Conservation (phyloP, 257 asterid genomes). For the Ligustrum vulgare region DNA sequence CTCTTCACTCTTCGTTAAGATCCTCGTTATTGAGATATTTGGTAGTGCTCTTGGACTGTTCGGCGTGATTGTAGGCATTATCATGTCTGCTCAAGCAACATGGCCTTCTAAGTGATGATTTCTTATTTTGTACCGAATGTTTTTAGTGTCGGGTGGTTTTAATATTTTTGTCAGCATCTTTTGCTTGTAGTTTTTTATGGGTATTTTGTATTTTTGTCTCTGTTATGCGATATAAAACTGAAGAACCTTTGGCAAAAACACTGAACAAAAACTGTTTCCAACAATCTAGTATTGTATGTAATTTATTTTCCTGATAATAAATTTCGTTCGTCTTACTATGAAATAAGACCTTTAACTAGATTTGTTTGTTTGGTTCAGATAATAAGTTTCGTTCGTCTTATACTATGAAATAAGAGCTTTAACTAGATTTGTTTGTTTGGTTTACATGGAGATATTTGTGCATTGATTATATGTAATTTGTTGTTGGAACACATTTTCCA, state of each 20-base stretch:
- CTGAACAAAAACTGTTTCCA: constrained; percentile 16
- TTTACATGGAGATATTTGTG: neutral
- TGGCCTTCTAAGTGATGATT: constrained; percentile 73
- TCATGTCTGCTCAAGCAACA: constrained; percentile 99
- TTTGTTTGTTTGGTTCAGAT: neutral
- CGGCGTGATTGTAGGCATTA: constrained; percentile 96
- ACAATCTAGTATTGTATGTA: constrained; percentile 36
- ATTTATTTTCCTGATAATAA: constrained; percentile 25
- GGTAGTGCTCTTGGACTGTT: constrained; percentile 98
- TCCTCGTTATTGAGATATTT: constrained; percentile 94
- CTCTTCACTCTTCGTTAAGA: constrained; percentile 95
- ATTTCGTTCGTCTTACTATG: constrained; percentile 17
- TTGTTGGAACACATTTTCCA: neutral
- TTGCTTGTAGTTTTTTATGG: constrained; percentile 4
- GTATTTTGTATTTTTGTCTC: constrained; percentile 22
- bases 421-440: neutral
- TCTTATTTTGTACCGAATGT: constrained; percentile 6
- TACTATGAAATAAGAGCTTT: neutral
- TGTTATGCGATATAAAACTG: constrained; percentile 21
- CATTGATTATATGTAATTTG: neutral
- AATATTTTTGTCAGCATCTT: constrained; percentile 14
- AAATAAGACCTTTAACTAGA: neutral
- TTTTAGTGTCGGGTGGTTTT: constrained; percentile 22
- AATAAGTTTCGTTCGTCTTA: constrained; percentile 27
- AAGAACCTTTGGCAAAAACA: constrained; percentile 22